These are phyloP conservation scores for Hysterium pulicare DNA, from an alignment of 2,329 filamentous ascomycete species.

Conservation along the genomic window DNA sequence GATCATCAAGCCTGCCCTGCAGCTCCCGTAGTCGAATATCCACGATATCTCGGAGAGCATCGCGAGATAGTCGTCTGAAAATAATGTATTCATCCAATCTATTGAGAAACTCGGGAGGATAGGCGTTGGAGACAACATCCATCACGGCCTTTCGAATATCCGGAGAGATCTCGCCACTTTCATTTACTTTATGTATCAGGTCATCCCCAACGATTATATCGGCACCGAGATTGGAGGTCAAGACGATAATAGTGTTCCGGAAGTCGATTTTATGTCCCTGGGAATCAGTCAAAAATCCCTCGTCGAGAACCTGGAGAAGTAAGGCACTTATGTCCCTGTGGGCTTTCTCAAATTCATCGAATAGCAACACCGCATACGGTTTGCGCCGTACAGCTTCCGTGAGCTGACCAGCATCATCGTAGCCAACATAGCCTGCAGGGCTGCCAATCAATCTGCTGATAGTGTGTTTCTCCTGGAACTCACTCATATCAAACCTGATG, in stretches of 20 bases:
- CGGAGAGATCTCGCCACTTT: conserved; percentile 64
- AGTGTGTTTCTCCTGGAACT: conserved; percentile 97
- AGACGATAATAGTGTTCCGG: conserved; percentile 90
- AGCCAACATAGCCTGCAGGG: conserved; percentile 92
- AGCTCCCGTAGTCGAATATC: conserved; percentile 87
- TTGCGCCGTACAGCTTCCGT: conserved; percentile 94
- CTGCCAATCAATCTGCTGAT: conserved; percentile 89
- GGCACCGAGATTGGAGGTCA: conserved; percentile 93
- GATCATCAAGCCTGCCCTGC: conserved; percentile 77
- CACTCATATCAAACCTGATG: conserved; percentile 93
- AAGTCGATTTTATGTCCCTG: conserved; percentile 98
- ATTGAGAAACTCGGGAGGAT: conserved; percentile 94
- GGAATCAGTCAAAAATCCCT: conserved; percentile 91
- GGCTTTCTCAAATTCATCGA: conserved; percentile 97
- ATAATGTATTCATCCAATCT: conserved; percentile 95
- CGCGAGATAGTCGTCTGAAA: conserved; percentile 79
- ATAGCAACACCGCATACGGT: conserved; percentile 89
- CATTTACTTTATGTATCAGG: conserved; percentile 55
- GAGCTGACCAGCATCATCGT: conserved; percentile 93
- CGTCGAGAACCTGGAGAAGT: conserved; percentile 89
- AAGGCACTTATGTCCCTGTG: conserved; percentile 92
- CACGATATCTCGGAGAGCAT: conserved; percentile 84
- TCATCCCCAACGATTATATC: conserved; percentile 81
- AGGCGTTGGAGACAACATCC: conserved; percentile 71
- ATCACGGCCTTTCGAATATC: conserved; percentile 77